phyloP scores from a whole-genome alignment of 1,284 basidiomycete species.

The Trichosporon faecale region DNA sequence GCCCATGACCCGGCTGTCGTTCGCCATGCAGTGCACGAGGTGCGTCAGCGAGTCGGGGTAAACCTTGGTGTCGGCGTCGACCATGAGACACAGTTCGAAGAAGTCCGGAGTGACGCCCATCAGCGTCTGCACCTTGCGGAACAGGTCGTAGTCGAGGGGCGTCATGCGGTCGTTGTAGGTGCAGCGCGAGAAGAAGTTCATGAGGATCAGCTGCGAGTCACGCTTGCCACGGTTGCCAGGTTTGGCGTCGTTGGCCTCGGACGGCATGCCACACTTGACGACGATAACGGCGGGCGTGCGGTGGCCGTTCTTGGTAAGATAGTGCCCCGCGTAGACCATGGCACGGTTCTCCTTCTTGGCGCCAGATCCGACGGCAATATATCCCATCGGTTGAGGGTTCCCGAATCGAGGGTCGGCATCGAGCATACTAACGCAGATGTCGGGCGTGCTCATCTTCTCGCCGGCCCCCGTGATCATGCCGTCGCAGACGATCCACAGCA shows the following conservation, averaged over 20 bases:
- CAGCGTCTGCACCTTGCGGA: slow-evolving; percentile 90
- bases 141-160: slow-evolving; percentile 95
- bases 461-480: slow-evolving; percentile 98
- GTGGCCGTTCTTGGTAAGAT: slow-evolving; percentile 64
- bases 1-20: slow-evolving; percentile 98
- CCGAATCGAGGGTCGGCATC: slow-evolving; percentile 95
- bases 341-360: slow-evolving; percentile 88
- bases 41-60: slow-evolving; percentile 79
- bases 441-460: slow-evolving; percentile 90
- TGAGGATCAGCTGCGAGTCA: slow-evolving; percentile 96
- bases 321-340: slow-evolving; percentile 98
- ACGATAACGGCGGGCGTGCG: slow-evolving; percentile 92
- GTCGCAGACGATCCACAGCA: slow-evolving; percentile 93
- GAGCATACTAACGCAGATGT: slow-evolving; percentile 87
- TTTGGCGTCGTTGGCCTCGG: slow-evolving; percentile 82
- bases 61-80: slow-evolving; percentile 96
- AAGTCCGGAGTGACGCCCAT: slow-evolving; percentile 99
- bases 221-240: slow-evolving; percentile 98
- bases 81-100: slow-evolving; percentile 97
- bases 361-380: slow-evolving; percentile 84
- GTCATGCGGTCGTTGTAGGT: slow-evolving; percentile 99
- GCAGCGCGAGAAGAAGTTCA: slow-evolving; percentile 99
- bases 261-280: slow-evolving; percentile 87
- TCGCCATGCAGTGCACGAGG: slow-evolving; percentile 95
- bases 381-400: slow-evolving; percentile 93